These are phyloP conservation scores for Sporothrix luriei DNA, from an alignment of 2,329 filamentous ascomycete species.

Conservation along the genomic window DNA sequence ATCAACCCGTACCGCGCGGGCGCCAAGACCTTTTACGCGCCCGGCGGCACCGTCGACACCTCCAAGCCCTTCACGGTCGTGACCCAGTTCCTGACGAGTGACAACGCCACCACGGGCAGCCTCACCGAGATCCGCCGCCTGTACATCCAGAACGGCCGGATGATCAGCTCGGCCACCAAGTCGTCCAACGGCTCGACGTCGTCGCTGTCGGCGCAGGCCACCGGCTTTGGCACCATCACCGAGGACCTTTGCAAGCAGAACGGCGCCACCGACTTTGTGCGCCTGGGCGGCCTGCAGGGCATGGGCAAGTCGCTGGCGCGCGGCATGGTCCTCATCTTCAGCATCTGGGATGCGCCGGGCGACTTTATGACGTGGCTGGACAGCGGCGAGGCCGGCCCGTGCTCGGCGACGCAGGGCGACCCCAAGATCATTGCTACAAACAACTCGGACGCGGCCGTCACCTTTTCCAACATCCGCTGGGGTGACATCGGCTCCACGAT, in stretches of 20 bases:
- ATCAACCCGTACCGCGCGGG: slow-evolving; percentile 67
- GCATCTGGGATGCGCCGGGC: slow-evolving; percentile 53
- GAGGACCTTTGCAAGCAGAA: slow-evolving; percentile 23
- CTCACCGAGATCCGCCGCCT: neutral
- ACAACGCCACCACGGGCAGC: neutral
- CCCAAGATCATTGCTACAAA: slow-evolving; percentile 52
- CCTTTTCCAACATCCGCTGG: slow-evolving; percentile 61
- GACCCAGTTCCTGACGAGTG: slow-evolving; percentile 57
- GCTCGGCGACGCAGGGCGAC: slow-evolving; percentile 56
- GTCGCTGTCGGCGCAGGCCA: slow-evolving; percentile 27
- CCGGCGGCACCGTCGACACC: slow-evolving; percentile 57
- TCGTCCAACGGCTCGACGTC: neutral
- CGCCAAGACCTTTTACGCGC: slow-evolving; percentile 57
- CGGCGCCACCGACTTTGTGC: slow-evolving; percentile 51
- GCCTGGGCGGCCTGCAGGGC: slow-evolving; percentile 52
- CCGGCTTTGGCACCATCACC: neutral
- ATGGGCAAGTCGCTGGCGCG: slow-evolving; percentile 54
- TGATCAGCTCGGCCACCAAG: slow-evolving; percentile 12
- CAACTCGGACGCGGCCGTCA: slow-evolving; percentile 54
- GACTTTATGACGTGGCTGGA: slow-evolving; percentile 58
- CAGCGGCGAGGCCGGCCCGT: slow-evolving; percentile 51
- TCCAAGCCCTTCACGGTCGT: slow-evolving; percentile 61
- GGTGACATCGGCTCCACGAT: slow-evolving; percentile 61
- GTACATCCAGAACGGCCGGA: slow-evolving; percentile 16
- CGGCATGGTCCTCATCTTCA: slow-evolving; percentile 52